Base-by-base conservation (phyloP, 768 basidiomycete genomes). In the Lactarius pseudohatsudake region DNA sequence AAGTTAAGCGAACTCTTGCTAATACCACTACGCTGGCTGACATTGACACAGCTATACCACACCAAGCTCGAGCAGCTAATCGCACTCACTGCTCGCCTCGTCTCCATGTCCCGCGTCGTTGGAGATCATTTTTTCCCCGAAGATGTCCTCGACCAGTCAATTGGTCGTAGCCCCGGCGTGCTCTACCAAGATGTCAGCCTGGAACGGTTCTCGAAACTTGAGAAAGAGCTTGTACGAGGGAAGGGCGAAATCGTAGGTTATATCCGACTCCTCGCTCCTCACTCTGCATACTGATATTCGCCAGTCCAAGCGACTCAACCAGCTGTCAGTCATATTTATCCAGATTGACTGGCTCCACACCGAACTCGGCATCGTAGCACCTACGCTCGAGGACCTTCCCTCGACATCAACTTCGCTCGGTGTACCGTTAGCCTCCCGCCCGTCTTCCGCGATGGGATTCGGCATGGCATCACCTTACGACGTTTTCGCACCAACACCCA, bases 331-430 rank as follows among this genome's bases (percentile, higher is more conserved):
- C 10, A 81, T 84, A 38, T 86, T 94, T 68, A 76, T 86, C 13
- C 90, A 94, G 63, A 87, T 95, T 40, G 91, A 94, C 74, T 91
- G 88, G 85, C 77, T 96, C 18, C 85, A 93, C 70, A 82, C 85
- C 32, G 93, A 96, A 74, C 85, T 98, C 6, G 94, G 91, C 30
- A 84, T 94, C 41, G 64, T 81, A 3, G 81, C 88, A 38, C 89
- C 89, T 20, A 78, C 82, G 4, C 70, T 84, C 1, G 84, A 85
- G 20, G 83, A 85, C 64, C 74, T 75, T 74, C 70, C 72, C 74
- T 77, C 79, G 2, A 64, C 62, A n/a, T 64, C 62, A 40, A 67
- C 64, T 64, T 75, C 74, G 8, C 66, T 76, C 20, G 63, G 59
- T n/a, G 61, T 74, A 9, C 71, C 68, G 3, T 53, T 71, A 71